These are phyloP conservation scores for Luffa acutangula DNA, from an alignment of 306 rosid genomes.

Conservation along the genomic window DNA sequence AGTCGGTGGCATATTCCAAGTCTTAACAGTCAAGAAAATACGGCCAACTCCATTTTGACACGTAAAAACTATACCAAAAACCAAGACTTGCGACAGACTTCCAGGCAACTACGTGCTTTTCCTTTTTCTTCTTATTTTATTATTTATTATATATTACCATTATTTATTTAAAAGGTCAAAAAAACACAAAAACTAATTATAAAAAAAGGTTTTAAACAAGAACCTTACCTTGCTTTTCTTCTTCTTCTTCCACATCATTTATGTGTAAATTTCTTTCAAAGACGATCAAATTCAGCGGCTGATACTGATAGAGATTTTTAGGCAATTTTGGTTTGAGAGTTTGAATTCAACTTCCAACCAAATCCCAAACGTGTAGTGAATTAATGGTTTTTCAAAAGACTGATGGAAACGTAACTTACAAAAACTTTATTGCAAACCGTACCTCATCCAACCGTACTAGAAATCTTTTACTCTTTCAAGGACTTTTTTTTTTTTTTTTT, in stretches of 20 bases:
- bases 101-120: slow-evolving; percentile 36
- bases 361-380: slow-evolving; percentile 23
- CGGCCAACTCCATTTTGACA: slow-evolving; percentile 44
- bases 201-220: too few relatives aligned
- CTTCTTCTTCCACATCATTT: not conserved
- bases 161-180: too few relatives aligned
- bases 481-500: not conserved
- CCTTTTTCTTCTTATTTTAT: not conserved
- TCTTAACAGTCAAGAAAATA: slow-evolving; percentile 51
- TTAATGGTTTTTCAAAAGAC: not conserved
- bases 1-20: slow-evolving; percentile 16
- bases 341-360: not conserved
- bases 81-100: slow-evolving; percentile 29
- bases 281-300: not conserved
- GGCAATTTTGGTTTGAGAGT: not conserved
- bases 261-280: not conserved
- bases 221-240: not conserved
- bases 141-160: too few relatives aligned
- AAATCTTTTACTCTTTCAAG: slow-evolving; percentile 16
- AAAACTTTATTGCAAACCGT: slow-evolving; percentile 27
- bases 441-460: slow-evolving; percentile 54
- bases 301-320: not conserved
- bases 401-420: slow-evolving; percentile 11
- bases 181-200: too few relatives aligned
- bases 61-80: slow-evolving; percentile 28